Percentiles rank a stretch among this genome's conserved stretches.
These are phyloP conservation scores for Exophiala dermatitidis DNA, from an alignment of 2,329 filamentous ascomycete genomes.

Conservation along the genomic window DNA sequence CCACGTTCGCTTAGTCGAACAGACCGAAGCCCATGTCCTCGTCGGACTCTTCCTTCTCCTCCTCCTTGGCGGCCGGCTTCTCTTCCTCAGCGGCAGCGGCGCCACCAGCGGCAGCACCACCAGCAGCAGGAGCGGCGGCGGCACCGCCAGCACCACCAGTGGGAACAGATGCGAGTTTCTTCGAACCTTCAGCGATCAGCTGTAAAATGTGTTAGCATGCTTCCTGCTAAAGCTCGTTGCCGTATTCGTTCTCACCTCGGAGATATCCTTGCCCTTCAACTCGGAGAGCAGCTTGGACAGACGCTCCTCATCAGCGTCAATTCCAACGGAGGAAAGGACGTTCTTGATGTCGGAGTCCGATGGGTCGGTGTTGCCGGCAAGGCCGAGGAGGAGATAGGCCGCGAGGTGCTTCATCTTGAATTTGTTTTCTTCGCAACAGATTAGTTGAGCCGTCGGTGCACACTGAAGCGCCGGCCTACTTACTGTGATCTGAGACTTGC, in stretches of 20 bases:
- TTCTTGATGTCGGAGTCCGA: slow-evolving; percentile 77
- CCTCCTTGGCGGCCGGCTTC: slow-evolving; percentile 89
- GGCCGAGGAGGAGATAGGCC: slow-evolving; percentile 93
- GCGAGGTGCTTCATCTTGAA: slow-evolving; percentile 99
- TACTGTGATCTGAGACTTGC: slow-evolving; percentile 25
- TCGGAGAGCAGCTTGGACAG: slow-evolving; percentile 87
- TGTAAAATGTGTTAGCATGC: slow-evolving; percentile 37
- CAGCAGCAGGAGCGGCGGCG: slow-evolving; percentile 54
- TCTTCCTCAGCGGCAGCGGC: slow-evolving; percentile 81
- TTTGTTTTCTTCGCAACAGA: slow-evolving; percentile 23
- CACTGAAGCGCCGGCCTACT: background rate
- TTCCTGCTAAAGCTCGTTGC: slow-evolving; percentile 27
- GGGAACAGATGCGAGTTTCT: slow-evolving; percentile 96
- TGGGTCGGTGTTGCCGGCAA: slow-evolving; percentile 86
- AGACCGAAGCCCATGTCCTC: slow-evolving; percentile 70
- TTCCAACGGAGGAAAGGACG: slow-evolving; percentile 88
- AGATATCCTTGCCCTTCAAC: slow-evolving; percentile 62
- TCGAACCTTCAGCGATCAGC: slow-evolving; percentile 83
- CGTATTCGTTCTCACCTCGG: slow-evolving; percentile 55
- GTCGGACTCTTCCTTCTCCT: slow-evolving; percentile 70
- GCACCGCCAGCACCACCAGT: slow-evolving; percentile 74
- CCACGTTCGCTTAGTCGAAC: slow-evolving; percentile 49
- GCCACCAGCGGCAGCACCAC: slow-evolving; percentile 58
- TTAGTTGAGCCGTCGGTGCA: slow-evolving; percentile 1
- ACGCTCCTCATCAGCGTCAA: slow-evolving; percentile 81